Evolutionary conservation across 805 yeast species (phyloP), one percentile per base, ranked within the genome.

Genomic region (Metschnikowia rubicola): DNA sequence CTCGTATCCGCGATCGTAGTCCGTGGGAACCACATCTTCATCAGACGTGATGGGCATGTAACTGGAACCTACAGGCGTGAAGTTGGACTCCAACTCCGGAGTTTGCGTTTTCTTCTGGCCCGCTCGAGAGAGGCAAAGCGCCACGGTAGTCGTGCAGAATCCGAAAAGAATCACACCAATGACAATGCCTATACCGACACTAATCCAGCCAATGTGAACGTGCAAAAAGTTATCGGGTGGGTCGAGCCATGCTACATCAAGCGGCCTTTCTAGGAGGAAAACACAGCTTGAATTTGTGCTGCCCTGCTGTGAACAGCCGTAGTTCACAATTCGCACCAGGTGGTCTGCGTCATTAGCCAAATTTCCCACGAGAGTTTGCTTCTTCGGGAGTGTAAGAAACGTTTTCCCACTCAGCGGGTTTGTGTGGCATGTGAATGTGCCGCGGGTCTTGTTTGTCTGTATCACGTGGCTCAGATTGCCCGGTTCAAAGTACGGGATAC

Each of bases 131-230:
- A 55, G 51, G 32, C 59, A 55, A 4, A 55, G 48, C 9, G 52
- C 54, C 15, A 55, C 48, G 12, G 59, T 49, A 12, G 59, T 55
- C 36, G 59, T 47, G 40, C 55, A 51, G 43, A 53, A 55, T 2
- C 65, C 65, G 43, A 45, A 73, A 47, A 71, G 55, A 3, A 83
- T 53, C 30, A 83, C 71, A 0, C 92, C 92, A 8, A 84, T 57
- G 2, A 85, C 64, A 4, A 84, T 68, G 7, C 94, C 96, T 28
- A 86, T 63, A 0, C 83, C 83, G 30, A 86, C 67, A 11, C 92
- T 87, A 15, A 83, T 74, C 43, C 80, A 74, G 6, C 94, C 90
- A 33, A 87, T 65, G 50, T 78, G 84, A 21, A 86, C 63, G 49
- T 78, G 85, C 38, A 81, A 68, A 47, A 71, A 68, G 39, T 59